Conservation (phyloP, 1,284 basidiomycete species). For the Coniophora puteana region DNA sequence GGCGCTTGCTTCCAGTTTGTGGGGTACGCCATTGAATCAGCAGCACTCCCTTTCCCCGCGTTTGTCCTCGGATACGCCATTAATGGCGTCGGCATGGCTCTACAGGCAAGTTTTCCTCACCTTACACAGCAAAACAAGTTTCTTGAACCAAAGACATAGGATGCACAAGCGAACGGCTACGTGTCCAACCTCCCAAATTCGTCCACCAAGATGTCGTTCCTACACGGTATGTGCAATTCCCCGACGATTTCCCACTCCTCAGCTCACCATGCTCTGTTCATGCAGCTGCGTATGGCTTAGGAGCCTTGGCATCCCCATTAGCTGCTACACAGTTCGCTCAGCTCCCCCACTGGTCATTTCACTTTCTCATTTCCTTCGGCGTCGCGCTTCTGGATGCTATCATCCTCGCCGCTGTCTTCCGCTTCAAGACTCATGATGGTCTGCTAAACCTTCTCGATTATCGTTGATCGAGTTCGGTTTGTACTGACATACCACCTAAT, state of each 20-base stretch:
- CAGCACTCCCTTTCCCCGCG: conserved; percentile 64
- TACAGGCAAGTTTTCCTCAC: conserved; percentile 36
- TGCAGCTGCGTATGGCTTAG: conserved; percentile 34
- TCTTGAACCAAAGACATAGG: conserved; percentile 29
- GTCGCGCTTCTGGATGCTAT: conserved; percentile 42
- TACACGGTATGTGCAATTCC: conserved; percentile 45
- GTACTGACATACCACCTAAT: no score
- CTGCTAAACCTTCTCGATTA: conserved; percentile 2
- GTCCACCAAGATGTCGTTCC: conserved; percentile 46
- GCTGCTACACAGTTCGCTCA: conserved; percentile 53
- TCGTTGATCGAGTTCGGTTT: neutral
- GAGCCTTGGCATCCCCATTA: conserved; percentile 50
- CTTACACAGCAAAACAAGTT: conserved; percentile 1
- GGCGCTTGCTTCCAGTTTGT: no score
- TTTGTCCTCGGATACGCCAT: conserved; percentile 58
- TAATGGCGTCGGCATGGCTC: conserved; percentile 57
- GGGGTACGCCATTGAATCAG: conserved; percentile 42
- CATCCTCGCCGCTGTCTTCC: conserved; percentile 43
- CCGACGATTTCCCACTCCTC: neutral
- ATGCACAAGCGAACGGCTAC: conserved; percentile 56
- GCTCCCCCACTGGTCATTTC: conserved; percentile 47
- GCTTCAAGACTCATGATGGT: conserved; percentile 48
- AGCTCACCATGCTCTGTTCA: neutral
- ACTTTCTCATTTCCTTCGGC: conserved; percentile 54
- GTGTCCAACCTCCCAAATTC: conserved; percentile 43